Evolutionary conservation across 2,329 filamentous ascomycete genomes (phyloP).

Genomic region (Cadophora sp.): DNA sequence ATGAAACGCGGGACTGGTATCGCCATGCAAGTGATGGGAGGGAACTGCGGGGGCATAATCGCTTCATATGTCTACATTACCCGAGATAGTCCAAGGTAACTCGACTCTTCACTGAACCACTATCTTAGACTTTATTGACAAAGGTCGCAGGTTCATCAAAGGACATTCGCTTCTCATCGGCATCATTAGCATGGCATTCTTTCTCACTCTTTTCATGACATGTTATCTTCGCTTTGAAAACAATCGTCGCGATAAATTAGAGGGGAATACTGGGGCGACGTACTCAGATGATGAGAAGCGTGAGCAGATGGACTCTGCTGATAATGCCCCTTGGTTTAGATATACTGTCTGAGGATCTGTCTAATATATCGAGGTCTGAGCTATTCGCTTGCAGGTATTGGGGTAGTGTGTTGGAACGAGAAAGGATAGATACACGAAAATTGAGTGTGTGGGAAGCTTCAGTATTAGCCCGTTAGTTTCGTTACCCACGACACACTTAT

Average conservation of each 20-base stretch:
- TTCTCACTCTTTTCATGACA: constrained; percentile 48
- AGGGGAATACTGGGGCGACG: neutral
- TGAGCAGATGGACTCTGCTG: constrained; percentile 23
- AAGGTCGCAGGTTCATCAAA: constrained; percentile 23
- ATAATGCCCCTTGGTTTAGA: constrained; percentile 27
- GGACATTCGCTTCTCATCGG: constrained; percentile 38
- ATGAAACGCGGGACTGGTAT: constrained; percentile 64
- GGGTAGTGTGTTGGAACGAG: too few species aligned
- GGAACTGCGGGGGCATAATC: constrained; percentile 31
- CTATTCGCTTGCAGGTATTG: too few species aligned
- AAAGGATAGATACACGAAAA: too few species aligned
- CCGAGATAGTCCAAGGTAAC: constrained; percentile 19
- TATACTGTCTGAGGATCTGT: constrained; percentile 21
- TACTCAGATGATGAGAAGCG: constrained; percentile 20
- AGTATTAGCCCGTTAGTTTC: too few species aligned
- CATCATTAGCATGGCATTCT: constrained; percentile 44
- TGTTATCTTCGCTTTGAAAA: constrained; percentile 53
- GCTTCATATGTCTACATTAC: constrained; percentile 29
- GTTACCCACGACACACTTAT: too few species aligned
- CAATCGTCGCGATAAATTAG: constrained; percentile 47
- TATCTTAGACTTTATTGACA: neutral
- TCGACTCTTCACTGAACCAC: too few species aligned
- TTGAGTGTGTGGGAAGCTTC: too few species aligned
- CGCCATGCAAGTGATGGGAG: constrained; percentile 63
- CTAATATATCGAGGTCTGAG: too few species aligned